phyloP scores from a whole-genome alignment of 768 basidiomycete genomes.

The Tulasnella calospora region DNA sequence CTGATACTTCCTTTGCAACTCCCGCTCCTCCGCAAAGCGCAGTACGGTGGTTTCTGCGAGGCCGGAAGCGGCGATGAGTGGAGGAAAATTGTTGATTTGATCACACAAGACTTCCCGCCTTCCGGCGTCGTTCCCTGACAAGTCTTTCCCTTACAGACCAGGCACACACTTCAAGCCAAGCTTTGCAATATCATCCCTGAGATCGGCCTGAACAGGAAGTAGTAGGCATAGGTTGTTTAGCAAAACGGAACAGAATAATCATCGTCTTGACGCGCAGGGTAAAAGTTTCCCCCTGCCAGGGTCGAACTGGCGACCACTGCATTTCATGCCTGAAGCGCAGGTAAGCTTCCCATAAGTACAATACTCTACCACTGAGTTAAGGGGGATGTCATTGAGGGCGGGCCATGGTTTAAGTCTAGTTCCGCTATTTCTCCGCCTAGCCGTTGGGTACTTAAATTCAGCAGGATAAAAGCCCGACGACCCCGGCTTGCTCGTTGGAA shows the following conservation, averaged over 20 bases:
- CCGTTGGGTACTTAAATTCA: neutral
- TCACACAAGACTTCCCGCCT: neutral
- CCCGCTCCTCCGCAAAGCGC: neutral
- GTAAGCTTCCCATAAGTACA: slow-evolving; percentile 21
- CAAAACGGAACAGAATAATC: neutral
- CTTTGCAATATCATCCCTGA: neutral
- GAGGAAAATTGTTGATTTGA: slow-evolving; percentile 7
- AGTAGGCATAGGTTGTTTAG: neutral
- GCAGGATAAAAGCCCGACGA: neutral
- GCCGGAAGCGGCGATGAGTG: neutral
- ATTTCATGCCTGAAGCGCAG: slow-evolving; percentile 16
- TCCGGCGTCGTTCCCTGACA: neutral
- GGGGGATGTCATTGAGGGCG: slow-evolving; percentile 4
- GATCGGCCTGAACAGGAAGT: neutral
- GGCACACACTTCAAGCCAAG: neutral
- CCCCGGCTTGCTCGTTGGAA: neutral
- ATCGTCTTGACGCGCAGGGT: neutral
- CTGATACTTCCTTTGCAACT: neutral
- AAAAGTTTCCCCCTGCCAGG: slow-evolving; percentile 24
- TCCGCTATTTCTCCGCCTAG: neutral
- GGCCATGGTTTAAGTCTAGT: neutral
- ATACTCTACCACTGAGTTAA: slow-evolving; percentile 25
- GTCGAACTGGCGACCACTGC: slow-evolving; percentile 23
- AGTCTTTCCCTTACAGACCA: neutral
- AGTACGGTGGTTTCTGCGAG: neutral